Conservation (phyloP, 441 rosid species). For the Aleurites moluccanus region DNA sequence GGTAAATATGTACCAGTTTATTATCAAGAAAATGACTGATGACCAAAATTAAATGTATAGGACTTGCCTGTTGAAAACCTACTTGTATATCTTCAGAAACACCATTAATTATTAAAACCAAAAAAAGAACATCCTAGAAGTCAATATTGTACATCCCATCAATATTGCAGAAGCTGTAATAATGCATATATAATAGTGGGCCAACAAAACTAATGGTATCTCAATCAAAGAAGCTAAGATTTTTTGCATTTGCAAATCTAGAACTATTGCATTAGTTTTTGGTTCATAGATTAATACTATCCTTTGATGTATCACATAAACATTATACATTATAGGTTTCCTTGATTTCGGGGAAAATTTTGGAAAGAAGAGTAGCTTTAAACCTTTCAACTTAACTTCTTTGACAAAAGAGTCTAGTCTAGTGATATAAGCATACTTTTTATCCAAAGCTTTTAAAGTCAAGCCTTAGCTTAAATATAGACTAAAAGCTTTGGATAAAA, state of each 20-base stretch:
- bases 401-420: neutral
- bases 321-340: neutral
- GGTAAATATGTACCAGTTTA: too few relatives aligned
- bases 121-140: constrained; percentile 15
- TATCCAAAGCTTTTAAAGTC: neutral
- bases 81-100: neutral
- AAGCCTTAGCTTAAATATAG: too few relatives aligned
- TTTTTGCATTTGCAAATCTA: constrained; percentile 9
- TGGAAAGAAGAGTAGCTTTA: neutral
- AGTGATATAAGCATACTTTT: neutral
- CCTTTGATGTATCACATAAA: neutral
- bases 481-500: too few relatives aligned
- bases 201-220: constrained; percentile 16
- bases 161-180: neutral
- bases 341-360: constrained; percentile 1
- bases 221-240: constrained; percentile 3
- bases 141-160: constrained; percentile 12
- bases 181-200: constrained; percentile 20
- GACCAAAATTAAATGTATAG: constrained; percentile 12
- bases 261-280: neutral
- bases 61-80: neutral
- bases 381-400: neutral
- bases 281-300: neutral
- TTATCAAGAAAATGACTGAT: constrained; percentile 10
- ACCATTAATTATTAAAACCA: constrained; percentile 7